These are phyloP conservation scores for Chlorella sp. DNA, from an alignment of 139 green algal genomes.

Conservation along the genomic window DNA sequence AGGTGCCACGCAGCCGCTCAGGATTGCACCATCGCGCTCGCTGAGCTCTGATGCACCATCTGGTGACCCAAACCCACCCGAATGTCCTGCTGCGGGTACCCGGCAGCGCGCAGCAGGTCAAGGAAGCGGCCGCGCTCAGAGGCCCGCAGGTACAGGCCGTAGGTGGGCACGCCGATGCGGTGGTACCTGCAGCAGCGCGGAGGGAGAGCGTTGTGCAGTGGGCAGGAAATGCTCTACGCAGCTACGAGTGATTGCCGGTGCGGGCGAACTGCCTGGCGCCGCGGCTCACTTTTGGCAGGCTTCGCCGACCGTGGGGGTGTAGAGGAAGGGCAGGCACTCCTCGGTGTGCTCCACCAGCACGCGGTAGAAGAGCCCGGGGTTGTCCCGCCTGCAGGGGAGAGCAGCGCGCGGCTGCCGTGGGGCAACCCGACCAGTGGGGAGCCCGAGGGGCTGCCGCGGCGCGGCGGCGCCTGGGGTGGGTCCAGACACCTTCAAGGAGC, in stretches of 20 bases:
- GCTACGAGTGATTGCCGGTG: too few relatives aligned
- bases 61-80: too few relatives aligned
- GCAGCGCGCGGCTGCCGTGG: background rate
- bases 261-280: too few relatives aligned
- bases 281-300: conserved; percentile 62
- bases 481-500: background rate
- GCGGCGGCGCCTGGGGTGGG: too few relatives aligned
- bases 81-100: conserved; percentile 57
- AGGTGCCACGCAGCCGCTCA: too few relatives aligned
- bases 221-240: background rate
- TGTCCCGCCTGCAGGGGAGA: too few relatives aligned
- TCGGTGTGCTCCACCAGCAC: conserved; percentile 69
- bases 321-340: conserved; percentile 85
- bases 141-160: conserved; percentile 48
- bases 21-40: too few relatives aligned
- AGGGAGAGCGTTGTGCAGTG: too few relatives aligned
- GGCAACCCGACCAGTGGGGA: background rate
- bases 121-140: conserved; percentile 40
- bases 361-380: background rate
- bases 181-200: conserved; percentile 52
- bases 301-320: conserved; percentile 96
- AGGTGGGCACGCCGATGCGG: conserved; percentile 44
- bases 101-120: conserved; percentile 41
- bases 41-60: too few relatives aligned
- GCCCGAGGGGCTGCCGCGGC: background rate